Conservation (phyloP, 371 early-diverging fungal species). For the Syncephalastrum monosporum region DNA sequence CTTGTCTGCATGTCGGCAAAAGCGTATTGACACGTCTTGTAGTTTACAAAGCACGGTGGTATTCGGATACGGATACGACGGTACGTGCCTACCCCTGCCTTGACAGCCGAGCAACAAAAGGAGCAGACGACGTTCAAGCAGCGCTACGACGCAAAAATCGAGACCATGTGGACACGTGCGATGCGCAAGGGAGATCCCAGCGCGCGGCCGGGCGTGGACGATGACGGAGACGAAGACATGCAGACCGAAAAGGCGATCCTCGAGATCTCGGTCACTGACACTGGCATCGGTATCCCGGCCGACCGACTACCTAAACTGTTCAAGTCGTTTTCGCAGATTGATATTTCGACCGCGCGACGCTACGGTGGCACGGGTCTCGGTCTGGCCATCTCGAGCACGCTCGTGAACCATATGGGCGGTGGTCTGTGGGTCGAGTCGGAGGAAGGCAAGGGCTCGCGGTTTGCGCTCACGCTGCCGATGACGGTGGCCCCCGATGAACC, state of each 20-base stretch:
- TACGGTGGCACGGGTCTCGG: conserved; percentile 63
- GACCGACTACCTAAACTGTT: conserved; percentile 57
- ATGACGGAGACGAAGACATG: conserved; percentile 21
- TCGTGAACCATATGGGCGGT: conserved; percentile 63
- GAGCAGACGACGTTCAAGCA: conserved; percentile 52
- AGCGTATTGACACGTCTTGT: background rate
- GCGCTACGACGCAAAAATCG: conserved; percentile 59
- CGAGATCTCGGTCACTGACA: conserved; percentile 59
- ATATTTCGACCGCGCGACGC: conserved; percentile 56
- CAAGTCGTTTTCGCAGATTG: conserved; percentile 61
- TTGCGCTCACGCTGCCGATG: conserved; percentile 57
- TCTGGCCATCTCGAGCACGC: conserved; percentile 55
- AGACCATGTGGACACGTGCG: conserved; percentile 30
- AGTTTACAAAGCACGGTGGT: conserved; percentile 50
- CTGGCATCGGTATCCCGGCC: conserved; percentile 61
- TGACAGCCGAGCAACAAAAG: conserved; percentile 20
- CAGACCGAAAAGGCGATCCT: conserved; percentile 45
- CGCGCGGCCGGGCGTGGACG: conserved; percentile 13
- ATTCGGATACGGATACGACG: conserved; percentile 41
- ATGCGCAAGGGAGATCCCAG: conserved; percentile 14
- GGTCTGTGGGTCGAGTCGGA: conserved; percentile 64
- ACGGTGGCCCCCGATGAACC: conserved; percentile 29
- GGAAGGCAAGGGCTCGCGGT: conserved; percentile 50
- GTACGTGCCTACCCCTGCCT: conserved; percentile 24
- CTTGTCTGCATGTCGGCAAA: background rate